Percentiles rank a stretch among this genome's conserved stretches.
Evolutionary conservation across 768 basidiomycete species (phyloP).

Genomic region (Phylloporus scabripes): DNA sequence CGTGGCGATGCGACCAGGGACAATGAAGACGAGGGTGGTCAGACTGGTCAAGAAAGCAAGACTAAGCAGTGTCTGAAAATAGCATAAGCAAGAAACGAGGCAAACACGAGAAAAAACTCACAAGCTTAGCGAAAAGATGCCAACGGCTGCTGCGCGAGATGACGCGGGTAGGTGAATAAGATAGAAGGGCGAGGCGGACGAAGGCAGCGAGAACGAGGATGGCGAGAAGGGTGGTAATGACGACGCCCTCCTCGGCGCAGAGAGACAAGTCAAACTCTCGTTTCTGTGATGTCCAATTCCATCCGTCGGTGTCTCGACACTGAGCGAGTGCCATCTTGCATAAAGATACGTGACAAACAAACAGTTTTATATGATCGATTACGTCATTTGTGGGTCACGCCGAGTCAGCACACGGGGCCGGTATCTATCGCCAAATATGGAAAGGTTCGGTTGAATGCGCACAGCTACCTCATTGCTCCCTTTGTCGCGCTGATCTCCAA

Average conservation of each 20-base stretch:
- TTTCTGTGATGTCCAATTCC: neutral
- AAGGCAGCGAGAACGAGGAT: slow-evolving; percentile 40
- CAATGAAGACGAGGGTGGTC: slow-evolving; percentile 37
- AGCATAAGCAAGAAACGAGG: neutral
- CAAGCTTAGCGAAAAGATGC: slow-evolving; percentile 60
- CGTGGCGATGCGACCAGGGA: slow-evolving; percentile 27
- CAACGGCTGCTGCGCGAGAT: slow-evolving; percentile 45
- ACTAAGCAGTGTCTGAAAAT: slow-evolving; percentile 41
- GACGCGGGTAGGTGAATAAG: slow-evolving; percentile 21
- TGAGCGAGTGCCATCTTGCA: neutral
- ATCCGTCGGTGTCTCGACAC: neutral
- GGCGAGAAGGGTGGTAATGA: slow-evolving; percentile 51
- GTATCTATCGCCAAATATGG: no score
- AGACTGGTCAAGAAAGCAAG: slow-evolving; percentile 45
- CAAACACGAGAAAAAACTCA: slow-evolving; percentile 32
- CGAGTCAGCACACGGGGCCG: neutral
- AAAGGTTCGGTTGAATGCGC: no score
- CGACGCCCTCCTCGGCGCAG: slow-evolving; percentile 48
- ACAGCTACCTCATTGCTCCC: no score
- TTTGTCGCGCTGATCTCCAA: no score
- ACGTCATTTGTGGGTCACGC: no score
- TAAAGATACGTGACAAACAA: neutral
- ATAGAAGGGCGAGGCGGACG: slow-evolving; percentile 33
- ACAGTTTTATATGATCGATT: neutral
- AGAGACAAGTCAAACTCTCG: neutral